These are phyloP conservation scores for Calamus simplicifolius DNA, from an alignment of 176 grass and related monocot genomes.

Conservation along the genomic window DNA sequence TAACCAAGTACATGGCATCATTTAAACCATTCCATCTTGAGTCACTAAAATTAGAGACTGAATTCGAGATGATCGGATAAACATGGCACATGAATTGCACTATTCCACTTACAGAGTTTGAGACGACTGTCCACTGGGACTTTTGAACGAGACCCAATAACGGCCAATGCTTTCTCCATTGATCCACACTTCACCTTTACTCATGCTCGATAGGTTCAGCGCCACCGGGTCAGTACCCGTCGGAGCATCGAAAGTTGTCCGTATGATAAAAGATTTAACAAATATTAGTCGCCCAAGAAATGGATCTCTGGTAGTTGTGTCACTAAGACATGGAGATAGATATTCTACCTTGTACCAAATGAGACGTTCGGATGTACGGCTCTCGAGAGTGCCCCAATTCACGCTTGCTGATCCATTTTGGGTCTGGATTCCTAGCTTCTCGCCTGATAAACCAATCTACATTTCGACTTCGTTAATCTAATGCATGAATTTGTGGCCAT, in stretches of 20 bases:
- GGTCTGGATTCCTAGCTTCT: slow-evolving; percentile 40
- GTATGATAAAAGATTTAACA: slow-evolving; percentile 10
- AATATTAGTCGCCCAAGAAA: not conserved
- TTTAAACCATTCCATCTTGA: too few relatives aligned
- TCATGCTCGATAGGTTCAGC: slow-evolving; percentile 64
- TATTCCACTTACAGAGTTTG: slow-evolving; percentile 44
- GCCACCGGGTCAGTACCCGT: slow-evolving; percentile 39
- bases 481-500: slow-evolving; percentile 2
- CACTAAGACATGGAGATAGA: not conserved
- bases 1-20: not conserved
- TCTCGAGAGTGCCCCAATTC: slow-evolving; percentile 38
- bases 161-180: slow-evolving; percentile 71
- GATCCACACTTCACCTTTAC: slow-evolving; percentile 75
- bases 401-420: slow-evolving; percentile 27
- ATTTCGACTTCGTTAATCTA: slow-evolving; percentile 18
- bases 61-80: too few relatives aligned
- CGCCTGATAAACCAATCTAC: slow-evolving; percentile 70
- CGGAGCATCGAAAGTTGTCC: slow-evolving; percentile 55
- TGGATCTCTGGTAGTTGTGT: not conserved
- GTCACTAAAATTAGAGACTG: too few relatives aligned
- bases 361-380: slow-evolving; percentile 35
- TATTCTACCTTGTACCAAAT: slow-evolving; percentile 74
- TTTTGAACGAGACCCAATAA: slow-evolving; percentile 70
- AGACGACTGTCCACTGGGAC: slow-evolving; percentile 43
- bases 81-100: too few relatives aligned